These are phyloP conservation scores for Wallacemonas sp. DNA, from an alignment of 208 protist genomes.

Conservation along the genomic window DNA sequence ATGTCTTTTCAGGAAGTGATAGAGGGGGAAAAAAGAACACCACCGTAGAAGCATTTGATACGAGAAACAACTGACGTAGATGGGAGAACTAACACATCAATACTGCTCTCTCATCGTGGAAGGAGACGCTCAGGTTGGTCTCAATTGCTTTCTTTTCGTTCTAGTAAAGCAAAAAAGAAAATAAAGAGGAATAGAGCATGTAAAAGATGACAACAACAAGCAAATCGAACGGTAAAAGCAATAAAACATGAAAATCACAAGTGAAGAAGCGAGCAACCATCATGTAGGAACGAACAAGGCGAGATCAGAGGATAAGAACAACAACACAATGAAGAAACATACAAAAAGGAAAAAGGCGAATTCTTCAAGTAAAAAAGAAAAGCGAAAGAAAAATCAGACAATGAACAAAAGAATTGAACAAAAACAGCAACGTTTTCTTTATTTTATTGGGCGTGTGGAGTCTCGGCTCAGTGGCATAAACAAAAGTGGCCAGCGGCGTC, in stretches of 20 bases:
- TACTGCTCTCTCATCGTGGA: too few relatives aligned
- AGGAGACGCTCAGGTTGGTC: too few relatives aligned
- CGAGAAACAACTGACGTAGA: too few relatives aligned
- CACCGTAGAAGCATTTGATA: too few relatives aligned
- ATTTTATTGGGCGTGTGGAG: neutral
- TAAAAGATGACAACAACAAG: neutral
- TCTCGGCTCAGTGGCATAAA: conserved; percentile 2
- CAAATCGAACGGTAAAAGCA: neutral
- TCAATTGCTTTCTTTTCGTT: too few relatives aligned
- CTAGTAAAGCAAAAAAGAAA: neutral
- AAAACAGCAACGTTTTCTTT: neutral
- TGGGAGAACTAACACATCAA: neutral
- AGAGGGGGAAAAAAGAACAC: neutral
- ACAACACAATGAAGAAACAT: neutral
- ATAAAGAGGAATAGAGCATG: neutral
- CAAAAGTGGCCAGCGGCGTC: conserved; percentile 3
- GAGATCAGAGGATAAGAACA: neutral
- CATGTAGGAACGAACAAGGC: neutral
- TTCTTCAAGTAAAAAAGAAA: neutral
- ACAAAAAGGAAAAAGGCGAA: neutral
- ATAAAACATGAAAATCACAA: neutral
- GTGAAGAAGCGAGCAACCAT: neutral
- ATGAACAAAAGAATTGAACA: neutral
- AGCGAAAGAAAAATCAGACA: neutral
- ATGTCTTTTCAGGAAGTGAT: neutral